A percentile compares a stretch with the other conserved stretches of the same genome.
These are phyloP conservation scores for Heritiera littoralis DNA, from an alignment of 345 rosid genomes.

Conservation along the genomic window DNA sequence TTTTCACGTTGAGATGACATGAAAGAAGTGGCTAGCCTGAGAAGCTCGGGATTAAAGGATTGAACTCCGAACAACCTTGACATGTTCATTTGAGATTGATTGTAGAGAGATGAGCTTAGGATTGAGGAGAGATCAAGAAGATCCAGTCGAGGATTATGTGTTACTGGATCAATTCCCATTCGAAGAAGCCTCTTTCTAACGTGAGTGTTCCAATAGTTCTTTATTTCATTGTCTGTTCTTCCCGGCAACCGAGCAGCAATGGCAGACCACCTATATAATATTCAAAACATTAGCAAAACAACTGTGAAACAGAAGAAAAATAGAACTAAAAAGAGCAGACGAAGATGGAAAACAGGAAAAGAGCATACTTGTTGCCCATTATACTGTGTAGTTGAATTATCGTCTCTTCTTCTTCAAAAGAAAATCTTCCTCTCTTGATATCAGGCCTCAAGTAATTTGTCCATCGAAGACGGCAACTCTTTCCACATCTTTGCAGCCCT, in stretches of 20 bases:
- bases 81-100: conserved; percentile 48
- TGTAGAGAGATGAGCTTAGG: conserved; percentile 47
- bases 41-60: conserved; percentile 43
- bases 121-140: conserved; percentile 71
- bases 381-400: conserved; percentile 68
- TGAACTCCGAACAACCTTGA: conserved; percentile 51
- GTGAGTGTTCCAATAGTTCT: conserved; percentile 87
- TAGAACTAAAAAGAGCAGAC: not conserved
- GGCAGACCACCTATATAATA: conserved; percentile 66
- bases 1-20: conserved; percentile 30
- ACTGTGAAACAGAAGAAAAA: not conserved
- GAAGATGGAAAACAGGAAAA: not conserved
- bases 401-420: conserved; percentile 73
- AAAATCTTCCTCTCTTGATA: conserved; percentile 69
- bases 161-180: conserved; percentile 91
- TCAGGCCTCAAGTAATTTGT: conserved; percentile 78
- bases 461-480: conserved; percentile 82
- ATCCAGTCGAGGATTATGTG: conserved; percentile 71
- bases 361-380: conserved; percentile 70
- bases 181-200: conserved; percentile 69
- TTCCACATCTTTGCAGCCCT: conserved; percentile 74
- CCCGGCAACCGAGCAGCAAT: conserved; percentile 86
- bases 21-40: conserved; percentile 46
- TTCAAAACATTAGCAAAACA: not conserved
- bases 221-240: conserved; percentile 82